Evolutionary conservation across 2,329 filamentous ascomycete species (phyloP).

Genomic region (Ophiostoma pallidulum): DNA sequence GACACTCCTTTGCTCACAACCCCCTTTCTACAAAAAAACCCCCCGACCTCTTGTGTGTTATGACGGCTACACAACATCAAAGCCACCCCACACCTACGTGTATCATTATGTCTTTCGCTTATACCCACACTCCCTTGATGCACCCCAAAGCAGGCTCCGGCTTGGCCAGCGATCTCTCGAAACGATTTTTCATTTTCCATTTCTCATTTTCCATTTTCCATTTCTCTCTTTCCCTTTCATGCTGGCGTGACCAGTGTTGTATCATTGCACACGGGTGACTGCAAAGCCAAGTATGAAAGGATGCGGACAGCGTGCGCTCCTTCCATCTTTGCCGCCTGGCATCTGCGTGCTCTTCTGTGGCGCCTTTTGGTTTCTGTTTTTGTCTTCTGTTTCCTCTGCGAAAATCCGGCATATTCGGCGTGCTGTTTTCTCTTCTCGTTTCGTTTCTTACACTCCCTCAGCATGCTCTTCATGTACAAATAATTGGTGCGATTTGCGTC

Average conservation of each 20-base stretch:
- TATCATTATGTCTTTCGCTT: constrained; percentile 11
- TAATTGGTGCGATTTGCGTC: constrained; percentile 3
- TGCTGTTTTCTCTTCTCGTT: background rate
- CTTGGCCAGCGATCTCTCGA: background rate
- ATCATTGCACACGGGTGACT: too few species aligned
- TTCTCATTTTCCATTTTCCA: background rate
- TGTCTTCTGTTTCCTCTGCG: background rate
- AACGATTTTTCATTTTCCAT: background rate
- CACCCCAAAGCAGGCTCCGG: background rate
- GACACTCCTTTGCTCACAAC: constrained; percentile 7
- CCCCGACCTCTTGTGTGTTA: constrained; percentile 5
- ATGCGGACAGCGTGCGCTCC: background rate
- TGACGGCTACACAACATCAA: constrained; percentile 9
- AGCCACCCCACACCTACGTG: background rate
- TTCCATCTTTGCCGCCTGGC: background rate
- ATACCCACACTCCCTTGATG: constrained; percentile 6
- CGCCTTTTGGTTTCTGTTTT: background rate
- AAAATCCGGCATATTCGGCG: constrained; percentile 12
- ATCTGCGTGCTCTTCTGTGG: background rate
- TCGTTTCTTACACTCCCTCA: constrained; percentile 8
- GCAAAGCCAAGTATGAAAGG: background rate
- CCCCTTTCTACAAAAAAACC: background rate
- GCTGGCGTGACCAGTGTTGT: too few species aligned
- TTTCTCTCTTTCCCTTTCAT: background rate
- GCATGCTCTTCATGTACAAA: constrained; percentile 1